Conservation (phyloP, 768 basidiomycete species). For the Termitomyces sp. region DNA sequence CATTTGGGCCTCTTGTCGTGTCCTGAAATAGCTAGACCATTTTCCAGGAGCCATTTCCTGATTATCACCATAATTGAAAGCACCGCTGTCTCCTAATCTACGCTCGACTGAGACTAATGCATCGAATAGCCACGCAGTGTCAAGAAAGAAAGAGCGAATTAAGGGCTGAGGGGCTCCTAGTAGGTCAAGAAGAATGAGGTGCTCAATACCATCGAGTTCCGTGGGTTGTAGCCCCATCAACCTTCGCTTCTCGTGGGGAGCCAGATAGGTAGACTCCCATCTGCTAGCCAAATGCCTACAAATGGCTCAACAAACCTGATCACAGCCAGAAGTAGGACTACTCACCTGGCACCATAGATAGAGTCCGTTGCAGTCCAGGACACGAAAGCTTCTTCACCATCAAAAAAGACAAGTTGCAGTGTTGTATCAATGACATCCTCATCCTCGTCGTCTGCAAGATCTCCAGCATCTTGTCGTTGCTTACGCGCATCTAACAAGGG, state of each 20-base stretch:
- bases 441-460: constrained; percentile 41
- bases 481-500: constrained; percentile 61
- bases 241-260: constrained; percentile 54
- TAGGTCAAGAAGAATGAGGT: constrained; percentile 89
- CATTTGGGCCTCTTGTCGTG: constrained; percentile 32
- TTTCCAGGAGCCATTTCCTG: constrained; percentile 38
- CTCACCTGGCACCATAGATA: constrained; percentile 89
- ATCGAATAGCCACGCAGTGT: constrained; percentile 94
- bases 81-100: constrained; percentile 59
- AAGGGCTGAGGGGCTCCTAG: constrained; percentile 72
- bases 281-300: constrained; percentile 80
- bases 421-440: constrained; percentile 81
- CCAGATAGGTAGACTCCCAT: constrained; percentile 70
- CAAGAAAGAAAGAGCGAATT: constrained; percentile 76
- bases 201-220: constrained; percentile 76
- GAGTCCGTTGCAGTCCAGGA: constrained; percentile 88
- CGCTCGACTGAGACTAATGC: constrained; percentile 66
- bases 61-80: constrained; percentile 46
- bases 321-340: not conserved
- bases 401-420: constrained; percentile 90
- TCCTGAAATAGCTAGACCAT: constrained; percentile 64
- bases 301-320: not conserved
- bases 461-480: constrained; percentile 45
- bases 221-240: constrained; percentile 50
- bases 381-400: constrained; percentile 95